Evolutionary conservation across 2,329 filamentous ascomycete species (phyloP).

Genomic region (Clarireedia paspali): DNA sequence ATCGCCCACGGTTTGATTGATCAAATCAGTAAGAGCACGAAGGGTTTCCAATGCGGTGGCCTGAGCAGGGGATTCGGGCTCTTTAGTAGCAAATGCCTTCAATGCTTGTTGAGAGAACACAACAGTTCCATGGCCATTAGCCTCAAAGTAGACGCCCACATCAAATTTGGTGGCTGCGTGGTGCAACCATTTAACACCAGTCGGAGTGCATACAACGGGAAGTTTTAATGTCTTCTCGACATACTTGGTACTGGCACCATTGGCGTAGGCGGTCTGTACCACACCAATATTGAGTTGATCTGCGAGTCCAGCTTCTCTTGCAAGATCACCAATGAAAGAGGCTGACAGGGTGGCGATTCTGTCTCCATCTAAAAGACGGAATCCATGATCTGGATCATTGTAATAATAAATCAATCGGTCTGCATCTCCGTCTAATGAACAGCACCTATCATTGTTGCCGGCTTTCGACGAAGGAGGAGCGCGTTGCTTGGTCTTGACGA

Average conservation of each 20-base stretch:
- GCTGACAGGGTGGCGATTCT: conserved; percentile 92
- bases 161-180: conserved; percentile 95
- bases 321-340: conserved; percentile 85
- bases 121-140: conserved; percentile 94
- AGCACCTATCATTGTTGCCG: conserved; percentile 67
- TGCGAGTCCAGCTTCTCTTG: conserved; percentile 68
- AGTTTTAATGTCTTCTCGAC: conserved; percentile 81
- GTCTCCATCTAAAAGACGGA: conserved; percentile 92
- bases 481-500: conserved; percentile 92
- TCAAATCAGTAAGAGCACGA: conserved; percentile 74
- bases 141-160: conserved; percentile 96
- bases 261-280: conserved; percentile 96
- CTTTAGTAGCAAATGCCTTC: conserved; percentile 66
- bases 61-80: conserved; percentile 86
- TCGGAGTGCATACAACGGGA: conserved; percentile 86
- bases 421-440: conserved; percentile 90
- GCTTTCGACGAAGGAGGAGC: conserved; percentile 79
- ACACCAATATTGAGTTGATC: conserved; percentile 84
- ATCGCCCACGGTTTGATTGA: conserved; percentile 97
- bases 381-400: conserved; percentile 70
- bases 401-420: conserved; percentile 96
- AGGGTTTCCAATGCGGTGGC: conserved; percentile 83
- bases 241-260: conserved; percentile 89
- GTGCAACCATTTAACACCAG: conserved; percentile 95
- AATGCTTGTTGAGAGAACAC: conserved; percentile 84